Conservation (phyloP, 2,329 filamentous ascomycete species). For the Sclerotinia spermophila region DNA sequence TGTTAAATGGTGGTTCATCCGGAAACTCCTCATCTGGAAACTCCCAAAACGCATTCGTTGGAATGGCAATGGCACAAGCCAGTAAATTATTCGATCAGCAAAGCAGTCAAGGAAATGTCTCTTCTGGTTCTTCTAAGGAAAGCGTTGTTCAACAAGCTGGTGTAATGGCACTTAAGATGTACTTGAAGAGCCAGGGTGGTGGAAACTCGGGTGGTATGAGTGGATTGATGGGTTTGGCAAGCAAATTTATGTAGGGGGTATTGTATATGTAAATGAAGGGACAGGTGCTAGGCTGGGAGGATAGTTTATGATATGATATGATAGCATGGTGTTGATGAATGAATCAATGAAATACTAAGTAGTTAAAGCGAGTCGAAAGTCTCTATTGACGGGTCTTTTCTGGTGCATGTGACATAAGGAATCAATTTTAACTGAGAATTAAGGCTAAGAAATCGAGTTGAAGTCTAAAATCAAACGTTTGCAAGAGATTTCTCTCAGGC, state of each 20-base stretch:
- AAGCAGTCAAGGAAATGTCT: constrained; percentile 50
- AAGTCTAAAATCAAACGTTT: neutral
- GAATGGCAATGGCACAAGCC: constrained; percentile 83
- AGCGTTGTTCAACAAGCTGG: constrained; percentile 73
- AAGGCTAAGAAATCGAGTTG: neutral
- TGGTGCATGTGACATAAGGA: neutral
- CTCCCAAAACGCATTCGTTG: constrained; percentile 76
- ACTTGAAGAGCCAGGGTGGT: constrained; percentile 70
- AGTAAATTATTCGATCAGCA: constrained; percentile 66
- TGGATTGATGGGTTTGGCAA: constrained; percentile 51
- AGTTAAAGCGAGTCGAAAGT: neutral
- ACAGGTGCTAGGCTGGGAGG: neutral
- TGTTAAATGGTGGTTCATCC: constrained; percentile 61
- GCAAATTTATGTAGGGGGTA: constrained; percentile 51
- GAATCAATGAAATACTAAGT: neutral
- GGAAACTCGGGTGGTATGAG: constrained; percentile 41
- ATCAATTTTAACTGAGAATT: neutral
- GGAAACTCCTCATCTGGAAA: constrained; percentile 44
- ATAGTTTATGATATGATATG: neutral
- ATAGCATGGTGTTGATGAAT: neutral
- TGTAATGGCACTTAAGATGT: constrained; percentile 88
- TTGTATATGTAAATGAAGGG: neutral
- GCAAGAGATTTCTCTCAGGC: neutral
- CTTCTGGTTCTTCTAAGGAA: constrained; percentile 68
- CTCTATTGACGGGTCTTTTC: neutral